These are phyloP conservation scores for Xylariaceae sp. DNA, from an alignment of 2,329 filamentous ascomycete species.

Conservation along the genomic window DNA sequence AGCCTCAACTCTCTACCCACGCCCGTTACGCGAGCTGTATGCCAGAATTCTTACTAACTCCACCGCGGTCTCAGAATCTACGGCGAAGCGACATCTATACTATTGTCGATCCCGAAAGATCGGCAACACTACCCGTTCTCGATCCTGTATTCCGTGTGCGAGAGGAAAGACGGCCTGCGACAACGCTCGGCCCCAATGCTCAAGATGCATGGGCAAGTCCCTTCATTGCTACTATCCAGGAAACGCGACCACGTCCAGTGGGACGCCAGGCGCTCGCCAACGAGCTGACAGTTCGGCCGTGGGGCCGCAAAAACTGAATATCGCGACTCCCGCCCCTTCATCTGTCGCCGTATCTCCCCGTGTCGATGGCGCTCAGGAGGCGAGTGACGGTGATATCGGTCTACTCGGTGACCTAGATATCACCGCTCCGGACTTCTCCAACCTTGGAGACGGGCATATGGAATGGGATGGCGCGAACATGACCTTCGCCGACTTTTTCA, in stretches of 20 bases:
- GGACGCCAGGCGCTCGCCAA: neutral
- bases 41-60: no score
- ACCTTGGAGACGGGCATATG: neutral
- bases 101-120: slow-evolving; percentile 40
- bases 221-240: slow-evolving; percentile 37
- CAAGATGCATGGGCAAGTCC: slow-evolving; percentile 36
- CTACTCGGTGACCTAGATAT: neutral
- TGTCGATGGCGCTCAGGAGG: neutral
- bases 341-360: neutral
- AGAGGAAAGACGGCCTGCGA: slow-evolving; percentile 39
- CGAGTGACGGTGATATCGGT: neutral
- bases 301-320: slow-evolving; percentile 2
- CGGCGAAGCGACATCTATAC: slow-evolving; percentile 43
- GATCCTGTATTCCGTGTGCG: slow-evolving; percentile 38
- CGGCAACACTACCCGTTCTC: slow-evolving; percentile 24
- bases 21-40: neutral
- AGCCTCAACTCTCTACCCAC: no score
- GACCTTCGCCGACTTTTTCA: slow-evolving; percentile 6
- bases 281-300: slow-evolving; percentile 5
- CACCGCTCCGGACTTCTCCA: neutral
- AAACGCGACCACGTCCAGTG: slow-evolving; percentile 13
- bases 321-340: neutral
- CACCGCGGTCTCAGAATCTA: slow-evolving; percentile 37
- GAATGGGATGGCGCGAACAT: slow-evolving; percentile 1
- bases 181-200: slow-evolving; percentile 36